Conservation (phyloP, 768 basidiomycete genomes). For the Hydnomerulius pinastri region DNA sequence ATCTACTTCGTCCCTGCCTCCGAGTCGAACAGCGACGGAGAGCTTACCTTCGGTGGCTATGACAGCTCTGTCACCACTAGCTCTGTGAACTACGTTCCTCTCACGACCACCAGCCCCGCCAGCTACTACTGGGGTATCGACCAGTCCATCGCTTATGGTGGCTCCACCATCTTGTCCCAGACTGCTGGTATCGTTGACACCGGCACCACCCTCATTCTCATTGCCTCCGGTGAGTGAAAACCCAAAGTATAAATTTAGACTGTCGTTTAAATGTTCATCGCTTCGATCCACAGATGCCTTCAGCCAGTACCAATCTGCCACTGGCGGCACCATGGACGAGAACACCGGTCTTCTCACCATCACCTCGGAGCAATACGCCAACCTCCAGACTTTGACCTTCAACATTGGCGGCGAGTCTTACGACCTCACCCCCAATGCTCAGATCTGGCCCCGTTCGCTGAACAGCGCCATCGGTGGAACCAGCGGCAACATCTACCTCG, state of each 20-base stretch:
- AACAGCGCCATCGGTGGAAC: conserved; percentile 24
- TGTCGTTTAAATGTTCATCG: not conserved
- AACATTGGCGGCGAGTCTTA: conserved; percentile 16
- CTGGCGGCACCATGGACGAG: conserved; percentile 23
- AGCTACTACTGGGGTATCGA: conserved; percentile 28
- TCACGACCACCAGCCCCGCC: conserved; percentile 24
- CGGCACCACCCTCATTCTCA: too few species aligned
- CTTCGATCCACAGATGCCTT: conserved; percentile 26
- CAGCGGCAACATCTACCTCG: conserved; percentile 19
- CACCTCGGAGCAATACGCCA: conserved; percentile 19
- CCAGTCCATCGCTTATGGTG: conserved; percentile 23
- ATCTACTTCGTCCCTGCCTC: conserved; percentile 30
- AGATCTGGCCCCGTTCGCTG: conserved; percentile 29
- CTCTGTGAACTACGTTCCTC: conserved; percentile 15
- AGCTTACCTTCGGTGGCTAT: conserved; percentile 25
- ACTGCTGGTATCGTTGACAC: conserved; percentile 30
- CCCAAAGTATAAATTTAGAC: too few species aligned
- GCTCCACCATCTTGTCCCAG: conserved; percentile 13
- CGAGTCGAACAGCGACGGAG: too few species aligned
- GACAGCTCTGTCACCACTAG: conserved; percentile 19
- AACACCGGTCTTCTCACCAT: conserved; percentile 27
- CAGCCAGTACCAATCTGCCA: conserved; percentile 18
- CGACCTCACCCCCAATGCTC: conserved; percentile 19
- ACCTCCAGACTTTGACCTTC: conserved; percentile 23
- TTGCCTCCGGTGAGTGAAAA: too few species aligned